Base-by-base conservation (phyloP, 306 rosid species). In the Acacia crassicarpa region DNA sequence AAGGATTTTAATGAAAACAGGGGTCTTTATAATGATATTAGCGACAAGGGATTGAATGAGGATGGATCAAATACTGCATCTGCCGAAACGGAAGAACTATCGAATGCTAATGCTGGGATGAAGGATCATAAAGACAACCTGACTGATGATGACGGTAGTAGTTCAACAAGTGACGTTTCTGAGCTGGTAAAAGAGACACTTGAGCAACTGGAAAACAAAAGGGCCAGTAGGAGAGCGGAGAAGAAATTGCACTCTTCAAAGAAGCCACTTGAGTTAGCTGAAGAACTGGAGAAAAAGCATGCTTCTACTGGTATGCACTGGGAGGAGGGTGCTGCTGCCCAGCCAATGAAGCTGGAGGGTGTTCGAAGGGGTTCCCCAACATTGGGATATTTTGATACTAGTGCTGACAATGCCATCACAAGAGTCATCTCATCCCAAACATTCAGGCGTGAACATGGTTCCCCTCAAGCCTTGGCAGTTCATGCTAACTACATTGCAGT, bases 291-390 rank as follows among this genome's bases (percentile, higher is more conserved):
- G 91, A 93, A 88, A 91, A 95, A 89, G 77, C 92, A 91, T 61
- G 99, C 99, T 89, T 95, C 95, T 12, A 93, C 94, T 73, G 97
- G 93, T 83, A 73, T 93, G 86, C 90, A 95, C 75, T 92, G 88
- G 94, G 98, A 93, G 83, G 99, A 89, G 85, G 99, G 99, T 54
- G 99, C 97, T 45, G 99, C 98, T 66, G 98, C 99, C 59, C 99
- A 92, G 85, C 99, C 99, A 56, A 93, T 93, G 99, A 84, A 93
- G 91, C 93, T 95, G 5, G 99, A 95, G 89, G 98, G 99, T 5
- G 88, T 92, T 67, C 87, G 93, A 72, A 92, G 96, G 78, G 98
- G 94, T 40, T 89, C 99, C 25, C 91, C 92, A 15, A 80, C 94
- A 4, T 80, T 95, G 77, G 99, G 99, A 56, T 95, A 93, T 88